Conservation (phyloP, 768 basidiomycete genomes). For the Myochromella boudieri region DNA sequence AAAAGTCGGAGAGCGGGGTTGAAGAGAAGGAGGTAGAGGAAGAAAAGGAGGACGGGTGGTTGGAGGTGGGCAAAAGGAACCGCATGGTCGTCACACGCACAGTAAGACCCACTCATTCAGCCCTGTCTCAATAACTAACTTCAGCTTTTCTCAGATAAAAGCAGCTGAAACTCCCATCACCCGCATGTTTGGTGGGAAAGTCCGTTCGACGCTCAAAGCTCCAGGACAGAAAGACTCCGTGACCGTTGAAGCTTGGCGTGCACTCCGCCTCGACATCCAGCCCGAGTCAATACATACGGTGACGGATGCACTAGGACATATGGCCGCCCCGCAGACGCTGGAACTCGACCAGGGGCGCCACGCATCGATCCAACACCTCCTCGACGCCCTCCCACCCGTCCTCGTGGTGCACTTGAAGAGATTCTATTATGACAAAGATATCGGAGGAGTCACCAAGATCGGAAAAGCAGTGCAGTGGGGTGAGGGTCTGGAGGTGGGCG, state of each 20-base stretch:
- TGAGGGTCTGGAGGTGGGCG: slow-evolving; percentile 73
- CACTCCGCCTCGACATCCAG: slow-evolving; percentile 87
- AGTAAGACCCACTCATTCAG: slow-evolving; percentile 44
- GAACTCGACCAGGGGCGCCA: slow-evolving; percentile 67
- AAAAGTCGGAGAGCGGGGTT: slow-evolving; percentile 21
- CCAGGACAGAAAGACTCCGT: slow-evolving; percentile 86
- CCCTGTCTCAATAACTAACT: not conserved
- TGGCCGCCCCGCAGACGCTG: slow-evolving; percentile 79
- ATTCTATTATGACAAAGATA: slow-evolving; percentile 80
- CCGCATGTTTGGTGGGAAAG: slow-evolving; percentile 90
- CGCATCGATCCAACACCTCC: slow-evolving; percentile 68
- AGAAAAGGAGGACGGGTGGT: slow-evolving; percentile 70
- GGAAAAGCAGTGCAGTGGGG: slow-evolving; percentile 79
- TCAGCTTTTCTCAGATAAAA: slow-evolving; percentile 53
- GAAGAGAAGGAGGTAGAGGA: slow-evolving; percentile 37
- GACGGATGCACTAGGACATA: slow-evolving; percentile 76
- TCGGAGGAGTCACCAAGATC: slow-evolving; percentile 81
- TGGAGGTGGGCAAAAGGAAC: slow-evolving; percentile 92
- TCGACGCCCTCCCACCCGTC: slow-evolving; percentile 82
- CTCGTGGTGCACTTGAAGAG: slow-evolving; percentile 89
- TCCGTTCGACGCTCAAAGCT: slow-evolving; percentile 78
- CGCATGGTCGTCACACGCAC: slow-evolving; percentile 76
- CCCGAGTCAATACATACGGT: slow-evolving; percentile 58
- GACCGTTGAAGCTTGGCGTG: slow-evolving; percentile 89
- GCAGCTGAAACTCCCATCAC: slow-evolving; percentile 85